phyloP scores from a whole-genome alignment of 768 basidiomycete species.

The Floccularia luteovirens region DNA sequence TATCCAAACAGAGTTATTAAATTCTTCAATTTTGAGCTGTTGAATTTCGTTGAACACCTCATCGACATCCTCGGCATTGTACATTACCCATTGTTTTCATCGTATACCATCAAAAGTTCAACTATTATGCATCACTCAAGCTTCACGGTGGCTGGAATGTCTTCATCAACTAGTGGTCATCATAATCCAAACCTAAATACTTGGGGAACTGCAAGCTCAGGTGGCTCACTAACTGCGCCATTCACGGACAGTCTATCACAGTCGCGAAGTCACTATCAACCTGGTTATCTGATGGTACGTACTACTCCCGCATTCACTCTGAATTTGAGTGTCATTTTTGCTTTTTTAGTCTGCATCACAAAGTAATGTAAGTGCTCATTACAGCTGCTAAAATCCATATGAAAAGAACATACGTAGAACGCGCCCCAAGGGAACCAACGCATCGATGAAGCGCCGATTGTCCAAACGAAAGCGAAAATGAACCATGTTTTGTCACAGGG shows the following conservation, averaged over 20 bases:
- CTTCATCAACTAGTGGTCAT: conserved; percentile 38
- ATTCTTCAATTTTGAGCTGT: not conserved
- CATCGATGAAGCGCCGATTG: conserved; percentile 65
- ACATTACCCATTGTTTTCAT: not conserved
- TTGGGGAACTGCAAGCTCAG: conserved; percentile 44
- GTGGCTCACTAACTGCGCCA: conserved; percentile 36
- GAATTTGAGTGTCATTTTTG: not conserved
- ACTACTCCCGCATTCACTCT: conserved; percentile 1
- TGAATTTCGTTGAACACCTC: not conserved
- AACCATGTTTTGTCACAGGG: conserved; percentile 61
- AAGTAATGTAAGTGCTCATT: conserved; percentile 34
- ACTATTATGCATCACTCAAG: conserved; percentile 31
- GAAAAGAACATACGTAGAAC: conserved; percentile 19
- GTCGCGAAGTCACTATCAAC: conserved; percentile 71
- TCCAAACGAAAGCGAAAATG: conserved; percentile 77
- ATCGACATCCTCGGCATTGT: not conserved
- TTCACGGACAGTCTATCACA: conserved; percentile 65
- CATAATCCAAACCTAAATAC: conserved; percentile 40
- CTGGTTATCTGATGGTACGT: conserved; percentile 73
- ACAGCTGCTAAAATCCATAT: not conserved
- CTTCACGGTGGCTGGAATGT: conserved; percentile 58
- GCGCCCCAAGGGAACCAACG: conserved; percentile 52
- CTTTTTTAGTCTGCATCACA: conserved; percentile 50
- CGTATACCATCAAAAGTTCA: not conserved
- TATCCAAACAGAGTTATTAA: not conserved